Percentiles rank a stretch among this genome's conserved stretches.
Conservation (phyloP, 768 basidiomycete species). For the Boletus sp. region DNA sequence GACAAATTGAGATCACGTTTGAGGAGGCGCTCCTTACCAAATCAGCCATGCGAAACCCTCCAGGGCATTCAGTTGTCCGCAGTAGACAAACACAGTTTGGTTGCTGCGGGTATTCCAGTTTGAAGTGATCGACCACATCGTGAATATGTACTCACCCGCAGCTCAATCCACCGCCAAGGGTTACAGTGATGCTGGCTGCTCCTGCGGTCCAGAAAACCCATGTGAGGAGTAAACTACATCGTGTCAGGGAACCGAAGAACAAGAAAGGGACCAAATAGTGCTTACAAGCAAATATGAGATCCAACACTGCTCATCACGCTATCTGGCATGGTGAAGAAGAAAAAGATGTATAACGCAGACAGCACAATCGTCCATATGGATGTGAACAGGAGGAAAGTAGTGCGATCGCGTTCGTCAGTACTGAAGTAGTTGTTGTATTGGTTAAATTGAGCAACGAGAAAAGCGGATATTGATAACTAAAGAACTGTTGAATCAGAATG, state of each 20-base stretch:
- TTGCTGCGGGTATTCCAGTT: constrained; percentile 26
- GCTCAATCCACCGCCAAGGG: constrained; percentile 67
- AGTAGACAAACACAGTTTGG: constrained; percentile 54
- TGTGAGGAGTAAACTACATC: constrained; percentile 57
- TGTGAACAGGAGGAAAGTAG: constrained; percentile 67
- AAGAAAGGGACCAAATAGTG: background rate
- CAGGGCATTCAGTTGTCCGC: constrained; percentile 73
- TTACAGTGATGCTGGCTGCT: constrained; percentile 65
- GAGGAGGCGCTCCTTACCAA: constrained; percentile 45
- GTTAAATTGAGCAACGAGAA: constrained; percentile 65
- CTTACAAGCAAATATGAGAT: constrained; percentile 65
- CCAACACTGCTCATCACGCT: constrained; percentile 58
- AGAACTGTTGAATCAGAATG: background rate
- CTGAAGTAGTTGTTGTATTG: constrained; percentile 50
- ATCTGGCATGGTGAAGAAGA: constrained; percentile 52
- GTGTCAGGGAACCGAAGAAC: constrained; percentile 5
- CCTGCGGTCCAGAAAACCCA: constrained; percentile 81
- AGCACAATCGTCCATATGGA: constrained; percentile 70
- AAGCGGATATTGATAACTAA: constrained; percentile 70
- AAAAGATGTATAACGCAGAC: constrained; percentile 46
- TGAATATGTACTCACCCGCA: constrained; percentile 49
- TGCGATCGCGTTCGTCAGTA: constrained; percentile 53
- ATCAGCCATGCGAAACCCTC: constrained; percentile 75
- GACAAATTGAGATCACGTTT: background rate
- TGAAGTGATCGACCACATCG: background rate